A percentile compares a stretch with the other conserved stretches of the same genome.
These are phyloP conservation scores for Cordyceps militaris DNA, from an alignment of 2,329 filamentous ascomycete genomes.

Conservation along the genomic window DNA sequence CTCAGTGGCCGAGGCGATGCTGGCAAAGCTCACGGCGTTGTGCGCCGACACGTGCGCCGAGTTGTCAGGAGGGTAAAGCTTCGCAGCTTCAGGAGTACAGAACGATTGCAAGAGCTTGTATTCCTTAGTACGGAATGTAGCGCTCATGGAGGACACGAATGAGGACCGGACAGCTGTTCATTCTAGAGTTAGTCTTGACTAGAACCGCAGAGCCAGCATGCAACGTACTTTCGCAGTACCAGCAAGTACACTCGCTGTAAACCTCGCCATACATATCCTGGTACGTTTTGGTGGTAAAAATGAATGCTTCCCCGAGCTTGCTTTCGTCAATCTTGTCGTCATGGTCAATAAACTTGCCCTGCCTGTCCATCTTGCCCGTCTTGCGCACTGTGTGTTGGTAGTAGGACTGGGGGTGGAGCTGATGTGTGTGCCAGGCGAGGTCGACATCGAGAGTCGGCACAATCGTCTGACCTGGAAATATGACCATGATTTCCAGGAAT, in stretches of 20 bases:
- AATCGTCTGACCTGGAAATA: slow-evolving; percentile 33
- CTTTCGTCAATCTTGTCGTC: slow-evolving; percentile 75
- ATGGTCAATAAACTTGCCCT: slow-evolving; percentile 69
- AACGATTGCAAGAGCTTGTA: slow-evolving; percentile 31
- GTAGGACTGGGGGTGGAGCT: slow-evolving; percentile 59
- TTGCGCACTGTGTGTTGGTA: slow-evolving; percentile 45
- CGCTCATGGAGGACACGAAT: neutral
- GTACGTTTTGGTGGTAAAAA: slow-evolving; percentile 66
- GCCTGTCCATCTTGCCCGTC: too few species aligned
- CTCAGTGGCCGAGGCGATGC: neutral
- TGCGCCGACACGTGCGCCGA: slow-evolving; percentile 68
- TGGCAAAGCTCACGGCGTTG: slow-evolving; percentile 48
- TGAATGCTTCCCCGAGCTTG: slow-evolving; percentile 57
- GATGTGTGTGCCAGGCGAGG: slow-evolving; percentile 75
- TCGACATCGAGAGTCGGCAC: slow-evolving; percentile 72
- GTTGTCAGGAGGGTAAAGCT: slow-evolving; percentile 46
- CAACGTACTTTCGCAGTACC: slow-evolving; percentile 64
- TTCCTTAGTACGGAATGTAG: slow-evolving; percentile 26
- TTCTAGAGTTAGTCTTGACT: slow-evolving; percentile 27
- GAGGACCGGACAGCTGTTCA: neutral
- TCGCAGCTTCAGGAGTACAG: slow-evolving; percentile 40
- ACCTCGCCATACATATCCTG: slow-evolving; percentile 56
- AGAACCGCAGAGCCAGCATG: slow-evolving; percentile 37
- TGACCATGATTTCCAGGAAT: slow-evolving; percentile 39
- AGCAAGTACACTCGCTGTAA: slow-evolving; percentile 73